These are phyloP conservation scores for Neurospora sp. DNA, from an alignment of 495 filamentous ascomycete species.

Conservation along the genomic window DNA sequence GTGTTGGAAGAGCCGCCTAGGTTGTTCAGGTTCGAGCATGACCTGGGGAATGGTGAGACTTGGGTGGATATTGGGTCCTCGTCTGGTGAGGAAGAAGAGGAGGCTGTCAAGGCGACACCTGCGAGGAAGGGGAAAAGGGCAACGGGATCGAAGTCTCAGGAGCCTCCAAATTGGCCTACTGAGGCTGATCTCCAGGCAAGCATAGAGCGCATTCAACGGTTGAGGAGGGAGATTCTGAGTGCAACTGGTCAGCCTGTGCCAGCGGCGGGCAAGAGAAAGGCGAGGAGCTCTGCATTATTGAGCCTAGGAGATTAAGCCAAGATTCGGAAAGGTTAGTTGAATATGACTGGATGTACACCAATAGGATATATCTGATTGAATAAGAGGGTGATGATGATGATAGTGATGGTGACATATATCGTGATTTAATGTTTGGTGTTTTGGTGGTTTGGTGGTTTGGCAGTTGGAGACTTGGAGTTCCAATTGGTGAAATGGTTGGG, in stretches of 20 bases:
- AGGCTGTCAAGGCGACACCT: not conserved
- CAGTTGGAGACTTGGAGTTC: not conserved
- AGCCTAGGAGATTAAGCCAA: not conserved
- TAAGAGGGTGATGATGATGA: not conserved
- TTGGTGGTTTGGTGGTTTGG: not conserved
- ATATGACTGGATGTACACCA: no score
- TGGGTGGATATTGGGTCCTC: not conserved
- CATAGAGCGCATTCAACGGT: not conserved
- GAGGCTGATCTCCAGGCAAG: not conserved
- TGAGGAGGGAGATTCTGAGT: not conserved
- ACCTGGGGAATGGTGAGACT: not conserved
- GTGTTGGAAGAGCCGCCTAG: not conserved
- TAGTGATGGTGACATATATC: not conserved
- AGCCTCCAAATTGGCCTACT: not conserved
- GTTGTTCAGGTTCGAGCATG: conserved; percentile 13
- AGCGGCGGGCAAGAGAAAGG: not conserved
- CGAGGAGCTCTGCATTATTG: not conserved
- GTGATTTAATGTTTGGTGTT: not conserved
- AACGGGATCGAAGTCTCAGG: not conserved
- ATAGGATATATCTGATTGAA: no score
- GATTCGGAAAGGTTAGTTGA: no score
- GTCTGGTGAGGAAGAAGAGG: not conserved
- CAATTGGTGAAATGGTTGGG: not conserved
- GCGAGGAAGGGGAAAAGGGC: not conserved
- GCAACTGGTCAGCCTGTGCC: not conserved